Conservation (phyloP, 805 yeast genomes). For the Lipomyces sp. region DNA sequence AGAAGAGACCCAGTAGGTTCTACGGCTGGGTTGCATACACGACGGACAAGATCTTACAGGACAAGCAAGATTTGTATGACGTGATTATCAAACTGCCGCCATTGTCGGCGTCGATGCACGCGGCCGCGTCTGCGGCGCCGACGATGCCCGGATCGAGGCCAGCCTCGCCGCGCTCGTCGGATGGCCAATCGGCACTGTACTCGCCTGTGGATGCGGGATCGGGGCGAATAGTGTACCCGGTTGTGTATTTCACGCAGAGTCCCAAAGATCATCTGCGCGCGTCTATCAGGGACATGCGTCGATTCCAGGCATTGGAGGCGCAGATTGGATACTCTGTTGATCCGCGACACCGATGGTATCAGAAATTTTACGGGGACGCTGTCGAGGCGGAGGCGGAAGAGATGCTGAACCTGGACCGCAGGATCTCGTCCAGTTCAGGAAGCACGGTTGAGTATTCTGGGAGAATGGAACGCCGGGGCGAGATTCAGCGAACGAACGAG, state of each 20-base stretch:
- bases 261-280: constrained; percentile 14
- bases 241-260: neutral
- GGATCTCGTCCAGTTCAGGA: constrained; percentile 13
- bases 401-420: constrained; percentile 8
- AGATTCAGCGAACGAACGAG: constrained; percentile 6
- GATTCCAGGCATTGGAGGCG: constrained; percentile 23
- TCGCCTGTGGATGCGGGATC: constrained; percentile 3
- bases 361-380: constrained; percentile 1
- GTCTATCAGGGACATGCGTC: constrained; percentile 26
- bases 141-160: constrained; percentile 8
- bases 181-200: constrained; percentile 5
- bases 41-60: constrained; percentile 22
- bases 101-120: constrained; percentile 15
- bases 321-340: constrained; percentile 26
- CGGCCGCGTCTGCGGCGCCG: constrained; percentile 16
- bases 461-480: constrained; percentile 2
- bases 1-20: constrained; percentile 12
- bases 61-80: constrained; percentile 19
- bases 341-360: constrained; percentile 27
- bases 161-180: constrained; percentile 15
- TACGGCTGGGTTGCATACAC: constrained; percentile 28
- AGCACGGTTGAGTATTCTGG: constrained; percentile 7
- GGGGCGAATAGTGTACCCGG: constrained; percentile 20
- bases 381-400: neutral
- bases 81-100: constrained; percentile 23